These are phyloP conservation scores for Phytophthora fragariae DNA, from an alignment of 352 stramenopile genomes.

Conservation along the genomic window DNA sequence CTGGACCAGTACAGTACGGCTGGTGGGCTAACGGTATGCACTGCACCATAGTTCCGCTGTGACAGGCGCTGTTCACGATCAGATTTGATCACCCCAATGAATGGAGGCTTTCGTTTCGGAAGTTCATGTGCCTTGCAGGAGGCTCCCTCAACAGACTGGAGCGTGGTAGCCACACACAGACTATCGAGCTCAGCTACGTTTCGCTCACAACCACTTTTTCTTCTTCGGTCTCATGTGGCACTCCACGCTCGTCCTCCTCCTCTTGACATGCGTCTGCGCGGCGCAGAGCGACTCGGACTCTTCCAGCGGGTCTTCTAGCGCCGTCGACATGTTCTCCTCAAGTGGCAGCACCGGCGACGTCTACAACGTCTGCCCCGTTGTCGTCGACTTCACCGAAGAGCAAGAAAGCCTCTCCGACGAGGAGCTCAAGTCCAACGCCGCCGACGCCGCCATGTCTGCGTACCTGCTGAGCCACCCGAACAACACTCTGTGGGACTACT, in stretches of 20 bases:
- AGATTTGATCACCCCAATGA: background rate
- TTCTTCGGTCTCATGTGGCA: constrained; percentile 27
- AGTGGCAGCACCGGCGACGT: constrained; percentile 21
- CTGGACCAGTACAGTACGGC: background rate
- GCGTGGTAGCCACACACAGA: background rate
- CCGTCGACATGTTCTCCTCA: background rate
- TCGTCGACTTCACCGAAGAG: constrained; percentile 29
- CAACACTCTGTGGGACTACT: constrained; percentile 34
- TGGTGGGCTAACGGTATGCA: background rate
- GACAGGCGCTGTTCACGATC: background rate
- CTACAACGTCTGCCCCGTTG: constrained; percentile 37
- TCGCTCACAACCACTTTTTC: constrained; percentile 8
- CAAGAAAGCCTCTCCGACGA: constrained; percentile 25
- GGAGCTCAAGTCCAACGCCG: constrained; percentile 32
- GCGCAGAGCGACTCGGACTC: constrained; percentile 10
- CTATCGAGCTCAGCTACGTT: background rate
- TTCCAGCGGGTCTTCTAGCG: background rate
- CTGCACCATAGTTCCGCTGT: background rate
- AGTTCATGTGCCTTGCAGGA: background rate
- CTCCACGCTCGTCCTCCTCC: constrained; percentile 20
- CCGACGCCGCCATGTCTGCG: constrained; percentile 30
- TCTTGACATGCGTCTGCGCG: constrained; percentile 23
- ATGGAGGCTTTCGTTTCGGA: background rate
- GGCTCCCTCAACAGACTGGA: background rate
- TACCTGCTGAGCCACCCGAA: constrained; percentile 34